phyloP scores from a whole-genome alignment of 2,329 filamentous ascomycete genomes.

The Ramularia endophylla region DNA sequence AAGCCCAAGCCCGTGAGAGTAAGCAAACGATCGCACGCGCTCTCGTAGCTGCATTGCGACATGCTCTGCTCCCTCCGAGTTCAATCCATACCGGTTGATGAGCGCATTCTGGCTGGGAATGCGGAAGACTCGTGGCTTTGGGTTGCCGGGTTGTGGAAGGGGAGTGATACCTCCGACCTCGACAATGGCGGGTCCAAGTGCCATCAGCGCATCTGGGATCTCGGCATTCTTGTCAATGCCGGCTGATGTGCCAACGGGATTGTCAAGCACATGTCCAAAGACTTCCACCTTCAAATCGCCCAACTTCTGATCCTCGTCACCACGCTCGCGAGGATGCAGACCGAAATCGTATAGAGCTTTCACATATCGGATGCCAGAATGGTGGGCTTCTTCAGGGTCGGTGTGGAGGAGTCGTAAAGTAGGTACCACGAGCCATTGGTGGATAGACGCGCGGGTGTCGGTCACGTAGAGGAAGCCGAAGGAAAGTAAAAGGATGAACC shows the following conservation, averaged over 20 bases:
- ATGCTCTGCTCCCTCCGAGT: constrained; percentile 81
- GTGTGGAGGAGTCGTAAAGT: constrained; percentile 60
- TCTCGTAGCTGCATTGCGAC: constrained; percentile 75
- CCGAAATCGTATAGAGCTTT: constrained; percentile 67
- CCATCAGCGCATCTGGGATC: constrained; percentile 77
- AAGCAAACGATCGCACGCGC: constrained; percentile 71
- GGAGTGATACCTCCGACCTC: constrained; percentile 91
- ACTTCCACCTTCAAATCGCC: constrained; percentile 57
- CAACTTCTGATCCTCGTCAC: constrained; percentile 46
- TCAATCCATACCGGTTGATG: constrained; percentile 94
- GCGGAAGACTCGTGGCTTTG: constrained; percentile 80
- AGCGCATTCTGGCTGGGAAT: constrained; percentile 76
- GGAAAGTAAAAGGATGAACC: constrained; percentile 43
- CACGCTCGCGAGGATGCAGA: constrained; percentile 76
- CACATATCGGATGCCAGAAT: constrained; percentile 65
- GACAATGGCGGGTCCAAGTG: constrained; percentile 76
- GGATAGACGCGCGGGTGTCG: constrained; percentile 49
- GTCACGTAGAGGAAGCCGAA: constrained; percentile 48
- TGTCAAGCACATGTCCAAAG: constrained; percentile 70
- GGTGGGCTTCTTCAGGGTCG: constrained; percentile 89
- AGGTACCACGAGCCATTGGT: constrained; percentile 52
- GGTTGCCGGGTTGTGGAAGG: constrained; percentile 80
- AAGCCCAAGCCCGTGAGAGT: constrained; percentile 58
- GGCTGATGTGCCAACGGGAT: constrained; percentile 91
- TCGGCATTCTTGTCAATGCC: constrained; percentile 94